Base-by-base conservation (phyloP, 176 grass and related monocot species). In the Oryza meyeriana region DNA sequence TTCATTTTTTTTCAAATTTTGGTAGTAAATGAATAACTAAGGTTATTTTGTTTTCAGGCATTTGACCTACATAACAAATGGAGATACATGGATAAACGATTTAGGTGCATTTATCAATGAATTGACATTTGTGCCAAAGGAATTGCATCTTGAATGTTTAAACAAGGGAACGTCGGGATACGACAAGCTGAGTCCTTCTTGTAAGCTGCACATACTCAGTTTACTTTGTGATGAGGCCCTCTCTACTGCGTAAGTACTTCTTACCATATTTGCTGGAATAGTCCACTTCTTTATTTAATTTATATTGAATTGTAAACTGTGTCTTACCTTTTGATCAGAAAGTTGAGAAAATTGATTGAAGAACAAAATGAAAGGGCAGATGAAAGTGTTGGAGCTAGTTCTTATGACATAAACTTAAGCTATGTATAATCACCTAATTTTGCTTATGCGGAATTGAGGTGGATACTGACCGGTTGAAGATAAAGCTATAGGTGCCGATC, bases 221-320 rank as follows among this genome's bases (percentile, higher is more conserved):
- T 87, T 94, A 52, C 75, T 97, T 2, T 97, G 95, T 71, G 95
- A 97, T 59, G 88, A 87, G 84, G 42, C 84, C 70, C 90, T 97
- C 63, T 88, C 64, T 71, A 93, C 88, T 24, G 83, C 66, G 95
- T 94, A 82, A 88, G 88, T 92, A 83, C 8, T 34, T 4, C 68
- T 45, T 76, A 64, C 36, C 42, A 29, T 69, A 47, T 79, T 74
- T 83, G 26, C 28, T 72, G 32, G 12, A 75, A 70, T 79, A 10
- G 69, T 52, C 72, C 71, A 82, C 68, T 79, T 83, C 8, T 40
- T 14, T 80, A 35, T n/a, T n/a, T 31, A 36, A 36, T 36, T 4
- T 79, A 22, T 44, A 22, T 17, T 81, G 83, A 41, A 75, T 72
- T 84, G 84, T 38, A 61, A 83, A 62, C 28, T 65, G 10, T 67